Percentiles rank a stretch among this genome's conserved stretches.
Conservation (phyloP, 2,329 filamentous ascomycete genomes). For the Ceratocystis cubensis region DNA sequence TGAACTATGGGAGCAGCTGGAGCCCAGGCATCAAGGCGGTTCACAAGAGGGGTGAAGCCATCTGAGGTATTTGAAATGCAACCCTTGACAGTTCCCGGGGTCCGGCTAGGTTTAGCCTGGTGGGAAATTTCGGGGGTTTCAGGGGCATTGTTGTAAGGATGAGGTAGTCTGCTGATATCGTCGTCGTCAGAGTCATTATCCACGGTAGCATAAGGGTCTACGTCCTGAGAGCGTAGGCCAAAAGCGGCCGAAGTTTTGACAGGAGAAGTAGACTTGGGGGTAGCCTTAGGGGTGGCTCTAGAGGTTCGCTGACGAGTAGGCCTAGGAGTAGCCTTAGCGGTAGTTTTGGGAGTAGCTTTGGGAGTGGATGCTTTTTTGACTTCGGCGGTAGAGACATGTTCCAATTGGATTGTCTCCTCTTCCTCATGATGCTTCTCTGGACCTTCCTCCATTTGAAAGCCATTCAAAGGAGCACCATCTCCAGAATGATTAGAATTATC, state of each 20-base stretch:
- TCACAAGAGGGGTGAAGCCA: constrained; percentile 52
- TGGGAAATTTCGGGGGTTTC: constrained; percentile 34
- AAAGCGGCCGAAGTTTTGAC: constrained; percentile 9
- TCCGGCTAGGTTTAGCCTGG: constrained; percentile 22
- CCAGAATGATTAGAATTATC: background rate
- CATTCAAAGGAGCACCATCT: background rate
- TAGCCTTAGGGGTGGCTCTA: background rate
- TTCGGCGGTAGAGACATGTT: background rate
- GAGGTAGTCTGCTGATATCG: constrained; percentile 27
- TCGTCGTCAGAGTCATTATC: constrained; percentile 43
- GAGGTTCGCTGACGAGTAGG: background rate
- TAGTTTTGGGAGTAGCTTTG: background rate
- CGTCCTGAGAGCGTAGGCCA: constrained; percentile 36
- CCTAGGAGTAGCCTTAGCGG: background rate
- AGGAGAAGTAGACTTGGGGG: background rate
- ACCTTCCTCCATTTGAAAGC: background rate
- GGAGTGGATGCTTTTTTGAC: background rate
- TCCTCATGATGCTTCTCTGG: background rate
- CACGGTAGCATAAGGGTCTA: constrained; percentile 29
- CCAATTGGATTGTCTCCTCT: background rate
- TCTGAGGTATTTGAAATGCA: constrained; percentile 30
- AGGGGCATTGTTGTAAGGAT: constrained; percentile 23
- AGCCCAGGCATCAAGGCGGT: constrained; percentile 50
- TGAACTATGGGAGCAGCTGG: constrained; percentile 41
- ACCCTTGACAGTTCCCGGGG: constrained; percentile 24